phyloP scores from a whole-genome alignment of 2,329 filamentous ascomycete genomes.

The Fusarium nematophilum region DNA sequence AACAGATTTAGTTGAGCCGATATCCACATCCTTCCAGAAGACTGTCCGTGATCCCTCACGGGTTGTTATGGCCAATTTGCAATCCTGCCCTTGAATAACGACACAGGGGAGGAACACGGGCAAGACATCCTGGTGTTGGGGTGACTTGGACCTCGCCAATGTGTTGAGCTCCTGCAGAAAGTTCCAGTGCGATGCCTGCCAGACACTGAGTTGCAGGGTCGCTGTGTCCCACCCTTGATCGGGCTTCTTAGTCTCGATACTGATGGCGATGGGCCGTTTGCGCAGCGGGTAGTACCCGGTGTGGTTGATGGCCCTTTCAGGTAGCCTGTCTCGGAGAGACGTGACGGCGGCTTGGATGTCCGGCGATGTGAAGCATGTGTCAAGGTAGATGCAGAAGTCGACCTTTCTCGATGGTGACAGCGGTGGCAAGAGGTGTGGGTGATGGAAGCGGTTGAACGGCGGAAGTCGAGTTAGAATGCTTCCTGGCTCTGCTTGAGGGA shows the following conservation, averaged over 20 bases:
- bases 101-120: not conserved
- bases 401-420: not conserved
- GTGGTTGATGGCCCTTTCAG: not conserved
- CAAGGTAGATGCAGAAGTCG: not conserved
- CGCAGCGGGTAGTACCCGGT: constrained; percentile 2
- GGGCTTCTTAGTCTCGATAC: constrained; percentile 1
- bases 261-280: constrained; percentile 3
- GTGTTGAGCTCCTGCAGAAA: not conserved
- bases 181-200: constrained; percentile 7
- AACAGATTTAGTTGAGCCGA: not conserved
- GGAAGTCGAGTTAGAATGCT: not conserved
- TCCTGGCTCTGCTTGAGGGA: not conserved
- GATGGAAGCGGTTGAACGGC: not conserved
- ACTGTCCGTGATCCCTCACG: not conserved
- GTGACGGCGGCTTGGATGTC: not conserved
- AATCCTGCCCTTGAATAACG: not conserved
- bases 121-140: not conserved
- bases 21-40: not conserved
- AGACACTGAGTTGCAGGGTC: not conserved
- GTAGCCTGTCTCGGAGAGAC: not conserved
- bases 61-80: not conserved
- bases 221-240: not conserved
- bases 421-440: not conserved
- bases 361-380: not conserved
- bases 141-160: not conserved